Percentiles rank a stretch among this genome's conserved stretches.
Evolutionary conservation across 345 rosid genomes (phyloP).

Genomic region (Populus euphratica): DNA sequence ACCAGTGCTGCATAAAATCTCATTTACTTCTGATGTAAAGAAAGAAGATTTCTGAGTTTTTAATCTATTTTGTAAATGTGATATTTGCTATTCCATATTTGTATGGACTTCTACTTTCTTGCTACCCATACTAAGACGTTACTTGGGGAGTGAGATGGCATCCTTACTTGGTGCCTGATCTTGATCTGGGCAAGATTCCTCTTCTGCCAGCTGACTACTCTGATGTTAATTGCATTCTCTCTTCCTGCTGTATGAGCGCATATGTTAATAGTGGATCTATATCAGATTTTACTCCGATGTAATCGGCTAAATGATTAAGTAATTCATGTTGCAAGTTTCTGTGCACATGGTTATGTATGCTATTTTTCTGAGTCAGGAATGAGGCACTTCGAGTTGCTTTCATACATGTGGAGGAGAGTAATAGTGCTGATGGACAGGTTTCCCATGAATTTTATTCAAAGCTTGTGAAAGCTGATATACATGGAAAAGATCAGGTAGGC

Average conservation of each 20-base stretch:
- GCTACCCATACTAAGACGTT: not conserved
- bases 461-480: slow-evolving; percentile 92
- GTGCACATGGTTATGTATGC: not conserved
- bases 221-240: too few relatives aligned
- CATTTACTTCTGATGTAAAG: not conserved
- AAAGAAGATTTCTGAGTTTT: not conserved
- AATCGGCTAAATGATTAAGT: not conserved
- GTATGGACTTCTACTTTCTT: not conserved
- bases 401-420: slow-evolving; percentile 85
- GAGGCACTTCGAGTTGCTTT: slow-evolving; percentile 98
- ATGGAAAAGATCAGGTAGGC: slow-evolving; percentile 97
- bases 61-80: not conserved
- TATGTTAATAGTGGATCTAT: not conserved
- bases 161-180: not conserved
- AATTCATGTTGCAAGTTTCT: not conserved
- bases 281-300: not conserved
- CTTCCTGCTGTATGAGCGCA: too few relatives aligned
- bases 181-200: not conserved
- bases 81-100: not conserved
- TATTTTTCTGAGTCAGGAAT: slow-evolving; percentile 45
- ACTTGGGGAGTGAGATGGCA: not conserved
- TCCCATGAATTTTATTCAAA: slow-evolving; percentile 69
- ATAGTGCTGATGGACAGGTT: slow-evolving; percentile 44
- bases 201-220: too few relatives aligned
- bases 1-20: too few relatives aligned